Evolutionary conservation across 352 stramenopile genomes (phyloP).

Genomic region (Phytopythium montanum): DNA sequence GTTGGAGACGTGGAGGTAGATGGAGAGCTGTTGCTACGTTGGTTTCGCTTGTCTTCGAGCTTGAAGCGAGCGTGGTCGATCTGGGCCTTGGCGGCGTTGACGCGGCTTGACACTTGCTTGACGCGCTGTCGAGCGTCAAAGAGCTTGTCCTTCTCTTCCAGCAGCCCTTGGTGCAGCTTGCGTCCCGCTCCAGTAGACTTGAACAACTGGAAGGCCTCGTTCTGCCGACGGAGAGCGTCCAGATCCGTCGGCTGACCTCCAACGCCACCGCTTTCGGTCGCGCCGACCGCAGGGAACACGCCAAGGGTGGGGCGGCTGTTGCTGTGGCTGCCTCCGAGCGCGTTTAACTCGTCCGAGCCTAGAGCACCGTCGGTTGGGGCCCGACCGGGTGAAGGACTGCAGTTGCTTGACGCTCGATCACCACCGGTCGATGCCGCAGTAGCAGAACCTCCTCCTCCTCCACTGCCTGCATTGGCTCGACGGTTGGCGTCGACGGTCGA

Average conservation of each 20-base stretch:
- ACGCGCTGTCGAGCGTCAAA: constrained; percentile 69
- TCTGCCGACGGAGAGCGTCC: constrained; percentile 30
- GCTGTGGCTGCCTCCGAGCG: constrained; percentile 5
- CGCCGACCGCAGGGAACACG: too few species aligned
- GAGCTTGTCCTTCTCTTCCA: constrained; percentile 73
- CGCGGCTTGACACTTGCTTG: constrained; percentile 58
- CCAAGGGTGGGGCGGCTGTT: background rate
- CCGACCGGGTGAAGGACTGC: constrained; percentile 31
- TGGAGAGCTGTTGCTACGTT: constrained; percentile 18
- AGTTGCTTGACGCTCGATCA: background rate
- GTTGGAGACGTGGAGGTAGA: background rate
- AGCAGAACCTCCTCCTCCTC: constrained; percentile 3
- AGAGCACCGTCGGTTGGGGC: background rate
- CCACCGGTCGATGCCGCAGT: constrained; percentile 11
- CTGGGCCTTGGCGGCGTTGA: constrained; percentile 78
- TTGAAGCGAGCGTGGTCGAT: constrained; percentile 66
- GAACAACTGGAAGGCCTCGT: constrained; percentile 70
- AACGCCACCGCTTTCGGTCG: background rate
- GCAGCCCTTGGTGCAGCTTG: constrained; percentile 52
- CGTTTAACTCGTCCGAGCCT: background rate
- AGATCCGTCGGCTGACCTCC: background rate
- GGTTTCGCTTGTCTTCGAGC: constrained; percentile 62
- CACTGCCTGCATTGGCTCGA: constrained; percentile 15
- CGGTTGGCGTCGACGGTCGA: constrained; percentile 65
- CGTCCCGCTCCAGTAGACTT: constrained; percentile 47